Base-by-base conservation (phyloP, 768 basidiomycete genomes). In the Austroboletus eburneus region DNA sequence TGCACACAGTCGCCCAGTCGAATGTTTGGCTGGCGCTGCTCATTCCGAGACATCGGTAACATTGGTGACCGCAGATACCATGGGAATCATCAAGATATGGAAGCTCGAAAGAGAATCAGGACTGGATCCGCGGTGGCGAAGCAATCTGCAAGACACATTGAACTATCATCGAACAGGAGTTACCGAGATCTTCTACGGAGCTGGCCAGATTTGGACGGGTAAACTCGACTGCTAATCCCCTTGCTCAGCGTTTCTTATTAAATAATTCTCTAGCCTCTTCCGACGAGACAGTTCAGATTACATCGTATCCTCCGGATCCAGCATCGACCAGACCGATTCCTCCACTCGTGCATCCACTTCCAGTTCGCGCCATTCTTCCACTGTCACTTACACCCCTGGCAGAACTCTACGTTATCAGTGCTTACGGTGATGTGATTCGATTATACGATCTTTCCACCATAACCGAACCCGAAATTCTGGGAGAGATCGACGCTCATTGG, bases 141-240 rank as follows among this genome's bases (percentile, higher is more conserved):
- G 70, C 54, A 69, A 69, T 5, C 59, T 79, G 43, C 71, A 70
- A 55, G 72, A 74, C 24, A 87, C 91, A 49, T 61, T 86, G 29
- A 66, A 66, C 36, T 71, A 84, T 44, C 95, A 98, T 64, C 80
- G 92, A 46, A 94, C 92, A 5, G 77, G 87, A 50, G 76, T 98
- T 22, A 87, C 86, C 48, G 85, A 89, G 45, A 71, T 96, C 46
- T 44, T 71, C 12, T 75, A 81, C 29, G 83, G 78, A 3, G 71
- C 73, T n/a, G 85, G 76, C 1, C 75, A 85, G n/a, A 68, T 97
- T 18, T 97, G 93, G 93, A 91, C 88, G 44, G 91, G 95, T 95
- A 38, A 37, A 22, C 32, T 34, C 21, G 37, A 40, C 10, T 2
- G 9, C 6, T 41, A n/a, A 39, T 47, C 23, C 16, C n/a, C 9